Evolutionary conservation across 176 grass and related monocot species (phyloP).

Genomic region (Poa pratensis): DNA sequence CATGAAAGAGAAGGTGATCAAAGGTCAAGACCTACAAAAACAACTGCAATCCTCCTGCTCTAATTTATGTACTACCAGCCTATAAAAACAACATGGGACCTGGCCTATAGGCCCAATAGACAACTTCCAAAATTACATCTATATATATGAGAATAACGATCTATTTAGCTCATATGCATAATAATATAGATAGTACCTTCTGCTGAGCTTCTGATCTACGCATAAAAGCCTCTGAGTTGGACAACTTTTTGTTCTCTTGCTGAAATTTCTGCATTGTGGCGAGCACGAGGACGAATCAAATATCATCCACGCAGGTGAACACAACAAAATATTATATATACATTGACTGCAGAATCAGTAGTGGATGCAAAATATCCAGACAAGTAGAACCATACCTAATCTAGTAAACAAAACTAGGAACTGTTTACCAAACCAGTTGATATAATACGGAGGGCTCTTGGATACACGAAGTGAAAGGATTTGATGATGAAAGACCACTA

Average conservation of each 20-base stretch:
- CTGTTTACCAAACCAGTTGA: neutral
- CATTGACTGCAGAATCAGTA: neutral
- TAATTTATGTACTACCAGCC: neutral
- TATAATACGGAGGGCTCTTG: neutral
- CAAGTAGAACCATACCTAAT: neutral
- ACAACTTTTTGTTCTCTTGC: constrained; percentile 80
- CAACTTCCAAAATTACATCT: neutral
- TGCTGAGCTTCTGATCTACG: constrained; percentile 86
- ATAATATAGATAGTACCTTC: constrained; percentile 57
- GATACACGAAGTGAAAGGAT: neutral
- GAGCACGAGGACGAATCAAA: constrained; percentile 19
- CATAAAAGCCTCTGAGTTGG: constrained; percentile 80
- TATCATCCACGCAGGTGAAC: neutral
- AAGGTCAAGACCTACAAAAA: neutral
- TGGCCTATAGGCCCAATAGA: neutral
- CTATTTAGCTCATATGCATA: constrained; percentile 2
- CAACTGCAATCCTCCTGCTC: neutral
- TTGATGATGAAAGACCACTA: neutral
- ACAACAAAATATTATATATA: constrained; percentile 22
- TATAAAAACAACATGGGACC: neutral
- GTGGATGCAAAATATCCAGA: neutral
- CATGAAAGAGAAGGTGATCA: neutral
- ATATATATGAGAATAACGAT: neutral
- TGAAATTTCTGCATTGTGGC: constrained; percentile 85
- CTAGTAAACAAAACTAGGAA: constrained; percentile 1